phyloP scores from a whole-genome alignment of 257 asterid genomes.

The Cynanchum wilfordii region DNA sequence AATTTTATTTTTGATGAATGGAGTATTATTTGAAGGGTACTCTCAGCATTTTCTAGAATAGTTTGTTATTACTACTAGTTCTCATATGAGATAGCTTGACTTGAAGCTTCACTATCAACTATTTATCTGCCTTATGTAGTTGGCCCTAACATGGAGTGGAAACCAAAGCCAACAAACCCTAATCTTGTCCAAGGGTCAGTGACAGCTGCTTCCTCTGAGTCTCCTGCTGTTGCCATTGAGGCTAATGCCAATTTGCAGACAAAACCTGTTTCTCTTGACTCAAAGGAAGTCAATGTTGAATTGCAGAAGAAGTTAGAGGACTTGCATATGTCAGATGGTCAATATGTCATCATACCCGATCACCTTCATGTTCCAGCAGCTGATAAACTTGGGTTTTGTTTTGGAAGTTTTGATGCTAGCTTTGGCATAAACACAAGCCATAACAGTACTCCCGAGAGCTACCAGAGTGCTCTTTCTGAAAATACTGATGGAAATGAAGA shows the following conservation, averaged over 20 bases:
- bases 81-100: not conserved
- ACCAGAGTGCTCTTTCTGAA: constrained; percentile 42
- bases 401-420: constrained; percentile 87
- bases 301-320: constrained; percentile 63
- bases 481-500: constrained; percentile 54
- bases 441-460: constrained; percentile 37
- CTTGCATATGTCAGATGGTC: constrained; percentile 49
- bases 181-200: constrained; percentile 34
- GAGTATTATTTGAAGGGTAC: not conserved
- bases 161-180: constrained; percentile 66
- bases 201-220: constrained; percentile 42
- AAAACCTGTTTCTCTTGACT: constrained; percentile 28
- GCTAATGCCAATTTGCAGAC: constrained; percentile 34
- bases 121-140: constrained; percentile 34
- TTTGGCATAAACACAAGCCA: constrained; percentile 48
- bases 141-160: constrained; percentile 81
- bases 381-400: constrained; percentile 82
- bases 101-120: constrained; percentile 16
- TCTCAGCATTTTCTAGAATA: not conserved
- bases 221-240: constrained; percentile 37
- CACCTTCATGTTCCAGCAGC: constrained; percentile 83
- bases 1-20: not conserved
- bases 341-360: constrained; percentile 75
- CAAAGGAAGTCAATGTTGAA: constrained; percentile 51
- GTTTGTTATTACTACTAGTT: not conserved